Evolutionary conservation across 208 protist genomes (phyloP).

Genomic region (Plasmodiophora brassicae): DNA sequence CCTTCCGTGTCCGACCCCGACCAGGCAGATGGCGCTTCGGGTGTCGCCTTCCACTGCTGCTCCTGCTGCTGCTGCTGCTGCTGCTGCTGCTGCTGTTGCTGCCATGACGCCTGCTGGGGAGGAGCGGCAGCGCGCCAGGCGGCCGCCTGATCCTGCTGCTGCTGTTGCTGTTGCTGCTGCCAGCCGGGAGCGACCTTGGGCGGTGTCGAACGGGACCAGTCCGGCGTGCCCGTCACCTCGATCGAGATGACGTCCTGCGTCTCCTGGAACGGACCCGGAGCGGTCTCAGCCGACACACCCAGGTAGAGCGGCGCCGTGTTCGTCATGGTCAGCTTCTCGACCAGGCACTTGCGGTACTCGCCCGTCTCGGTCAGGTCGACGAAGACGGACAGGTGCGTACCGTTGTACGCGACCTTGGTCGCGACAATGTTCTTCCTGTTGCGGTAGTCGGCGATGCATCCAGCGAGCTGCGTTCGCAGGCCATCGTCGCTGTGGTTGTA

Average conservation of each 20-base stretch:
- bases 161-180: not conserved
- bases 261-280: not conserved
- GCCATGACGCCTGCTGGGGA: not conserved
- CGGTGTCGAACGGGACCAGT: not conserved
- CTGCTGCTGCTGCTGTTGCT: conserved; percentile 9
- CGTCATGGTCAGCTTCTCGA: not conserved
- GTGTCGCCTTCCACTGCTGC: not conserved
- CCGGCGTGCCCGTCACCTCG: not conserved
- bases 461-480: not conserved
- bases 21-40: not conserved
- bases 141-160: not conserved
- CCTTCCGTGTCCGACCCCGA: not conserved
- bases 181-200: not conserved
- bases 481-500: not conserved
- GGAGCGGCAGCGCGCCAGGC: not conserved
- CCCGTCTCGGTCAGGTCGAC: not conserved
- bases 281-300: conserved; percentile 17
- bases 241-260: not conserved
- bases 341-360: not conserved
- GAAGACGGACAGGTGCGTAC: not conserved
- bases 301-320: not conserved
- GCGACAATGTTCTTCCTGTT: not conserved
- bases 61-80: not conserved
- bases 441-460: conserved; percentile 18
- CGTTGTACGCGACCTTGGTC: not conserved